Conservation (phyloP, 1,284 basidiomycete genomes). For the Trametes hirsuta region DNA sequence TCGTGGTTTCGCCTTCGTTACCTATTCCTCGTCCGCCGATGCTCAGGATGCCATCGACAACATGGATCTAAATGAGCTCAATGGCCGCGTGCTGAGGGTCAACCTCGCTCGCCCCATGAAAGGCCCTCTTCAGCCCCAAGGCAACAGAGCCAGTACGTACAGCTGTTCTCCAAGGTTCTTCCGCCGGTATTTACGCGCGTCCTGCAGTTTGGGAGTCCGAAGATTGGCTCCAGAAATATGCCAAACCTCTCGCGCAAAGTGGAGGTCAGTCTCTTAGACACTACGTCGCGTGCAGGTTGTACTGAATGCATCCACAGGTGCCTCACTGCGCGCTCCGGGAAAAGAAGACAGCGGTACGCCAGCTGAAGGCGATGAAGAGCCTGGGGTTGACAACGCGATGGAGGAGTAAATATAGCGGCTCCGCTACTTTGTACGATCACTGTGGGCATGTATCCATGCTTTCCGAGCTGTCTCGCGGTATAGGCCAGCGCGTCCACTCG, state of each 20-base stretch:
- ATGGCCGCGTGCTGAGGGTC: slow-evolving; percentile 74
- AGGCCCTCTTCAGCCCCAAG: slow-evolving; percentile 59
- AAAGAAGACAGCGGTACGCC: slow-evolving; percentile 30
- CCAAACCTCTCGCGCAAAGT: slow-evolving; percentile 71
- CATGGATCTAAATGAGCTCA: slow-evolving; percentile 84
- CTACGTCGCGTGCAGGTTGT: slow-evolving; percentile 10
- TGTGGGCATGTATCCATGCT: neutral
- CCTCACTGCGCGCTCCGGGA: slow-evolving; percentile 45
- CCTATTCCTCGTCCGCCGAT: slow-evolving; percentile 73
- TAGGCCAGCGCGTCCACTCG: neutral
- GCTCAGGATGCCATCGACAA: slow-evolving; percentile 89
- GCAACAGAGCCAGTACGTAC: slow-evolving; percentile 73
- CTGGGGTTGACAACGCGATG: slow-evolving; percentile 59
- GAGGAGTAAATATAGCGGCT: slow-evolving; percentile 47
- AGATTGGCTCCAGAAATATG: slow-evolving; percentile 77
- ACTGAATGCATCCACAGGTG: slow-evolving; percentile 44
- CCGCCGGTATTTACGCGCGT: slow-evolving; percentile 5
- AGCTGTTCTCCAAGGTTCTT: slow-evolving; percentile 13
- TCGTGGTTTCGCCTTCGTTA: slow-evolving; percentile 83
- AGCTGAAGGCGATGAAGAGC: slow-evolving; percentile 30
- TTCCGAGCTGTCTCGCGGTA: neutral
- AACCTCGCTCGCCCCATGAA: slow-evolving; percentile 79
- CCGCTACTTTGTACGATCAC: neutral
- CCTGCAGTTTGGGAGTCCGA: slow-evolving; percentile 83
- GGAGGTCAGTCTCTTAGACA: slow-evolving; percentile 52